Base-by-base conservation (phyloP, 805 yeast species). In the Hanseniaspora lachancei region DNA sequence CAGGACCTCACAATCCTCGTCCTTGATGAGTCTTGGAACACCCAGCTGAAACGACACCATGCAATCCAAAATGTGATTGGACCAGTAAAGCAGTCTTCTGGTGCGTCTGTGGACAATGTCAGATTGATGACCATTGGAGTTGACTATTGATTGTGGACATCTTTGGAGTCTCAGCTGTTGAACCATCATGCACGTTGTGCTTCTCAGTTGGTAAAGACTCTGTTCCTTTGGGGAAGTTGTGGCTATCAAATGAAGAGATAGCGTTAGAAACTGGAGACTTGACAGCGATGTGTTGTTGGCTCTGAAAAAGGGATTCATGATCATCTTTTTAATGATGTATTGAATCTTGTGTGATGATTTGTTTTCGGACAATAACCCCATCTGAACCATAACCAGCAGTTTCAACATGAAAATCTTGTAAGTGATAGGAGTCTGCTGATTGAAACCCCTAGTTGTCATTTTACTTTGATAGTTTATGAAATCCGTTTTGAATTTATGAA, bases 1-100 rank as follows among this genome's bases (percentile, higher is more conserved):
- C 0, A 91, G 89, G 72, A 95, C 87, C 66, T 87, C 95, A 51
- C 88, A 80, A 65, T 86, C 95, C 62, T 78, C 79, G 64, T 86
- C 95, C 62, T 84, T 84, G 29, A 88, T 68, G 49, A 87, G 69
- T 59, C 95, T 72, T 5, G 96, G 96, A 40, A 86, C 86, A 47
- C 96, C 96, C 49, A 88, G 69, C 57, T 81, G 81, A 58, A 86
- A 75, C 2, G 91, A 80, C 27, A 86, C 73, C 63, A 86, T 86
- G 2, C 81, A 75, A 65, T 89, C 96, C 60, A 89, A 72, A 32
- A 81, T 75, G 66, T 86, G 88, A 46, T 82, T 77, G 59, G 87
- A 80, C 96, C 96, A 89, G 62, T 89, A 89, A 41, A 86, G 68
- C 38, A 86, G 77, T 65, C 95, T 77, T 59, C 96, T 75, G 64